Evolutionary conservation across 2,329 filamentous ascomycete genomes (phyloP), one percentile per base, ranked within the genome.

Genomic region (Aureobasidium sp.): DNA sequence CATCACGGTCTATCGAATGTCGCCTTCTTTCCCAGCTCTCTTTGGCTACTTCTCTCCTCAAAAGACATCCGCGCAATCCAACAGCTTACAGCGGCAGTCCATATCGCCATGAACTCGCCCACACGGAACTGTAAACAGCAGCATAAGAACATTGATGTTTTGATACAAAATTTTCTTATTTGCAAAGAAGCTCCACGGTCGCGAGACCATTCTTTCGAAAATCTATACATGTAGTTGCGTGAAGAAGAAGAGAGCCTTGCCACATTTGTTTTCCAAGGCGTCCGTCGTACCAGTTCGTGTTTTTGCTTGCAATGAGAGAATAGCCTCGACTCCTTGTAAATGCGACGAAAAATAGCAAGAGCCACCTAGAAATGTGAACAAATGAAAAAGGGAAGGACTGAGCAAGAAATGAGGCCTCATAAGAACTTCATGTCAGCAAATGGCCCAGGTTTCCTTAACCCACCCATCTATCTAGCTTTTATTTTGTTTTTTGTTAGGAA

Each of bases 261-360:
- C 27, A 20, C 47, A 51, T 34, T 12, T 51, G 17, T 34, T 17
- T 12, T 20, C 8, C 29, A 29, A 36, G 52, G 37, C 52, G 44
- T 39, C 52, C 52, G 14, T 55, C 52, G 37, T 55, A 53, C 49
- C 49, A 34, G 14, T 53, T 53, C 49, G 52, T 41, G 22, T 55
- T 55, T 42, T 39, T 31, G 45, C 22, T 31, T 34, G 39, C 27
- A 57, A 56, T 41, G 52, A 42, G 37, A 31, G n/a, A 31, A 31
- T 51, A 55, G 25, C 53, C 53, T 57, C 53, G 29, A 57, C 53
- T 57, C 53, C 53, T 31, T 57, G 39, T 9, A 57, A 57, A 57
- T 57, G 53, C 53, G 39, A 25, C 22, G 31, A 22, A 20, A 29
- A n/a, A 53, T 27, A 34, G 52, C 22, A 44, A 56, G 36, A 11